phyloP scores from a whole-genome alignment of 441 rosid species.

The Flueggea neowawraea region DNA sequence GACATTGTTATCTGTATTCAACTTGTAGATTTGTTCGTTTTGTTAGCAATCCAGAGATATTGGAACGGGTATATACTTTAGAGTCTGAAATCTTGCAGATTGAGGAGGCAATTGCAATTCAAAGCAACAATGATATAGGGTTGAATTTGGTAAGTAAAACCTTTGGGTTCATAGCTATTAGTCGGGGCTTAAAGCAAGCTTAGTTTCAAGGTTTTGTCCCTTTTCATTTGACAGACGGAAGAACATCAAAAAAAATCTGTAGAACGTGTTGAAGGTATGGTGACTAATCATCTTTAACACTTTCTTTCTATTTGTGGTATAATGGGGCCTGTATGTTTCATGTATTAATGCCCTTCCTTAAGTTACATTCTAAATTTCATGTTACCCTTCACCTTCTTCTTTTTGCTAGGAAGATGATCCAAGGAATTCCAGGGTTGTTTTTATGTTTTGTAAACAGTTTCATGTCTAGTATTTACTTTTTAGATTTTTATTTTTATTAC shows the following conservation, averaged over 20 bases:
- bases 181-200: slow-evolving; percentile 7
- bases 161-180: slow-evolving; percentile 8
- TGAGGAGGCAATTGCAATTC: slow-evolving; percentile 83
- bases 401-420: too few relatives aligned
- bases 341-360: too few relatives aligned
- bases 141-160: slow-evolving; percentile 46
- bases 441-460: too few relatives aligned
- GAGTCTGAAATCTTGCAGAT: slow-evolving; percentile 97
- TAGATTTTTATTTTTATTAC: too few relatives aligned
- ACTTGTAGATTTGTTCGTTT: slow-evolving; percentile 92
- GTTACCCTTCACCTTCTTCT: too few relatives aligned
- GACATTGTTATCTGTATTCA: slow-evolving; percentile 10
- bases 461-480: too few relatives aligned
- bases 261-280: slow-evolving; percentile 67
- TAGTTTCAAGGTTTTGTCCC: slow-evolving; percentile 7
- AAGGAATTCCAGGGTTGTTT: too few relatives aligned
- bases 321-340: not conserved
- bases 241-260: slow-evolving; percentile 41
- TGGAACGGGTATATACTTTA: slow-evolving; percentile 76
- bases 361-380: too few relatives aligned
- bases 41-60: slow-evolving; percentile 90
- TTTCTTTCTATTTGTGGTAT: not conserved
- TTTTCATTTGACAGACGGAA: slow-evolving; percentile 46
- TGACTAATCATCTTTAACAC: not conserved
- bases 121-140: slow-evolving; percentile 60